Conservation (phyloP, 148 eudicot genomes). For the Fagopyrum homotropicum region DNA sequence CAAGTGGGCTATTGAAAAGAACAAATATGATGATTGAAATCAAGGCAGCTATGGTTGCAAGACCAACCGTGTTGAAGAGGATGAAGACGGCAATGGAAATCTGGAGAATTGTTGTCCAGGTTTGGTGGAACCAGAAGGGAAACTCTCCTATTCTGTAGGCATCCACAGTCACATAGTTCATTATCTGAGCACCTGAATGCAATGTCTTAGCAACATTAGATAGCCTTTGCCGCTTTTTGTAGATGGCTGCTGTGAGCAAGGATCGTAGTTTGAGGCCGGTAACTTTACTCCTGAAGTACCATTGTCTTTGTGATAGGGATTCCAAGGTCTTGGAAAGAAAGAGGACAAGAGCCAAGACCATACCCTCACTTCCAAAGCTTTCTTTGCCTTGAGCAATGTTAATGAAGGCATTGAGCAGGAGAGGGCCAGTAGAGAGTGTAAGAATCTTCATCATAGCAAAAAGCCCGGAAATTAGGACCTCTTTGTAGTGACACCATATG, state of each 20-base stretch:
- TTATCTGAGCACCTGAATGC: constrained; percentile 72
- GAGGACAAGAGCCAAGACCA: neutral
- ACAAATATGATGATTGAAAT: constrained; percentile 51
- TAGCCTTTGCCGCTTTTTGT: constrained; percentile 53
- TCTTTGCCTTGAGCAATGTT: constrained; percentile 65
- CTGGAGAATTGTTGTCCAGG: constrained; percentile 69
- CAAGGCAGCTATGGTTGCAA: constrained; percentile 59
- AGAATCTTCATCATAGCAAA: constrained; percentile 64
- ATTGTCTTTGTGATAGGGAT: constrained; percentile 64
- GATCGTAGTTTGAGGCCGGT: constrained; percentile 67
- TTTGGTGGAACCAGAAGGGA: constrained; percentile 78
- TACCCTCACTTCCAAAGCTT: constrained; percentile 38
- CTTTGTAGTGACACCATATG: constrained; percentile 55
- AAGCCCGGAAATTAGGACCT: constrained; percentile 60
- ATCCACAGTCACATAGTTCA: constrained; percentile 76
- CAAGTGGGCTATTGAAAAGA: constrained; percentile 61
- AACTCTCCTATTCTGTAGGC: constrained; percentile 84
- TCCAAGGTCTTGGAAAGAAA: neutral
- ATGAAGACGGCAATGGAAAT: constrained; percentile 51
- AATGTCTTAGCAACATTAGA: constrained; percentile 62
- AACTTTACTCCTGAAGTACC: constrained; percentile 58
- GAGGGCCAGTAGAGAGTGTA: constrained; percentile 66
- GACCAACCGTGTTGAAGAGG: constrained; percentile 51
- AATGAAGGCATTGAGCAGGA: constrained; percentile 77
- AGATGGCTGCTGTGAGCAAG: constrained; percentile 65